Conservation (phyloP, 2,329 filamentous ascomycete genomes). For the Talaromyces piceae region DNA sequence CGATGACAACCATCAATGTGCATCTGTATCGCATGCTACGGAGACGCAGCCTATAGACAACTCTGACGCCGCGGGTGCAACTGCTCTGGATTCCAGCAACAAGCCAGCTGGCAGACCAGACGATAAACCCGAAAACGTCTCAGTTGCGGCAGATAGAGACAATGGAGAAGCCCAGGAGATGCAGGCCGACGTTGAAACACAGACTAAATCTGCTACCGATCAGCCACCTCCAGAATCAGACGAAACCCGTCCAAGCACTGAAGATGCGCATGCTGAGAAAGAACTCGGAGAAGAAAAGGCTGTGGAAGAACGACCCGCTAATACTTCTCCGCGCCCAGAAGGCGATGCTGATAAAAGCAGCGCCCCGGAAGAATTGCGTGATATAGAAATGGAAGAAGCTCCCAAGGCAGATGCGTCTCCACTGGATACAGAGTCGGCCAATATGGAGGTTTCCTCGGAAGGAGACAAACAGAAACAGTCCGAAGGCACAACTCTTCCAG, state of each 20-base stretch:
- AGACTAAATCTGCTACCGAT: not conserved
- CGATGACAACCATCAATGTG: slow-evolving; percentile 20
- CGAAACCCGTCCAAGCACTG: not conserved
- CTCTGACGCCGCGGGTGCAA: not conserved
- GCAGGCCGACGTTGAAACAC: not conserved
- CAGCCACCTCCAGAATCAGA: not conserved
- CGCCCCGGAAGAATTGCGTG: not conserved
- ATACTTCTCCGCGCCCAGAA: not conserved
- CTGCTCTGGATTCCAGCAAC: too few species aligned
- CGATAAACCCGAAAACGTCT: not conserved
- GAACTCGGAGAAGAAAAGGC: not conserved
- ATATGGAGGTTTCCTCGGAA: not conserved
- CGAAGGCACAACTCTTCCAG: not conserved
- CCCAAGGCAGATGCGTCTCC: too few species aligned
- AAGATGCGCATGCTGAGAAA: not conserved
- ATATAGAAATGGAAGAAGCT: slow-evolving; percentile 1
- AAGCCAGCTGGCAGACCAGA: too few species aligned
- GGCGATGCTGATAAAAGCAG: not conserved
- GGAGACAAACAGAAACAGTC: not conserved
- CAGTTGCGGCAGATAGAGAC: not conserved
- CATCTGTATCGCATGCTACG: slow-evolving; percentile 12
- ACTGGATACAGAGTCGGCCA: not conserved
- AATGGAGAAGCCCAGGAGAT: not conserved
- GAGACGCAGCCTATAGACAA: not conserved
- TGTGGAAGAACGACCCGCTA: not conserved